Percentiles rank a stretch among this genome's conserved stretches.
These are phyloP conservation scores for Fusarium lateritium DNA, from an alignment of 2,329 filamentous ascomycete species.

Conservation along the genomic window DNA sequence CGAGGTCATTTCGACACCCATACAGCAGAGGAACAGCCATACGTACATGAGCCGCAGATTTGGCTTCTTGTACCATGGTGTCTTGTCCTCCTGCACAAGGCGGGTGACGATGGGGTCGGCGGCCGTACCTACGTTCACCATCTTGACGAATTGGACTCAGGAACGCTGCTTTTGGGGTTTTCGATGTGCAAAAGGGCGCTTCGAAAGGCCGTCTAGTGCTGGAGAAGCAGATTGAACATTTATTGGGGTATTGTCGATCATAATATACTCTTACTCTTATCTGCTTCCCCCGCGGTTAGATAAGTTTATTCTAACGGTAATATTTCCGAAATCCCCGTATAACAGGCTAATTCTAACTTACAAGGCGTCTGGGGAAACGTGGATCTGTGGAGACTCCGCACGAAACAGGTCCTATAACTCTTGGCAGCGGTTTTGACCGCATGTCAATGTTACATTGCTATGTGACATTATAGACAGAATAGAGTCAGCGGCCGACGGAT, in stretches of 20 bases:
- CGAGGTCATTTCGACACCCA: slow-evolving; percentile 71
- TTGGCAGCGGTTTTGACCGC: slow-evolving; percentile 12
- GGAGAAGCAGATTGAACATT: slow-evolving; percentile 1
- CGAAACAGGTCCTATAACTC: neutral
- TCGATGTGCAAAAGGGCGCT: neutral
- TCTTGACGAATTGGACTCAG: slow-evolving; percentile 12
- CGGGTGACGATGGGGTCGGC: slow-evolving; percentile 51
- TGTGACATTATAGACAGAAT: slow-evolving; percentile 15
- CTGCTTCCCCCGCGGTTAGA: slow-evolving; percentile 1
- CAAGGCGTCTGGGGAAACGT: slow-evolving; percentile 32
- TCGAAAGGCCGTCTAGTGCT: neutral
- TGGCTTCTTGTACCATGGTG: slow-evolving; percentile 67
- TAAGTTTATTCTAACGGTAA: slow-evolving; percentile 22
- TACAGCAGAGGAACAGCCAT: slow-evolving; percentile 66
- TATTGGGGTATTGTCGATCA: slow-evolving; percentile 28
- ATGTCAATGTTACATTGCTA: slow-evolving; percentile 21
- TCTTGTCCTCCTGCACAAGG: slow-evolving; percentile 52
- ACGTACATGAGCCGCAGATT: slow-evolving; percentile 68
- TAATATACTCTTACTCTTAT: slow-evolving; percentile 30
- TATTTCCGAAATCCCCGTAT: slow-evolving; percentile 31
- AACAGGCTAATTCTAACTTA: slow-evolving; percentile 16
- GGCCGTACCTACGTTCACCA: slow-evolving; percentile 41
- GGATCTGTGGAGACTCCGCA: slow-evolving; percentile 24
- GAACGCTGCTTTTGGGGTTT: neutral
- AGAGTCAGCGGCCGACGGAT: slow-evolving; percentile 11